These are phyloP conservation scores for Corylus americana DNA, from an alignment of 306 rosid species.

Conservation along the genomic window DNA sequence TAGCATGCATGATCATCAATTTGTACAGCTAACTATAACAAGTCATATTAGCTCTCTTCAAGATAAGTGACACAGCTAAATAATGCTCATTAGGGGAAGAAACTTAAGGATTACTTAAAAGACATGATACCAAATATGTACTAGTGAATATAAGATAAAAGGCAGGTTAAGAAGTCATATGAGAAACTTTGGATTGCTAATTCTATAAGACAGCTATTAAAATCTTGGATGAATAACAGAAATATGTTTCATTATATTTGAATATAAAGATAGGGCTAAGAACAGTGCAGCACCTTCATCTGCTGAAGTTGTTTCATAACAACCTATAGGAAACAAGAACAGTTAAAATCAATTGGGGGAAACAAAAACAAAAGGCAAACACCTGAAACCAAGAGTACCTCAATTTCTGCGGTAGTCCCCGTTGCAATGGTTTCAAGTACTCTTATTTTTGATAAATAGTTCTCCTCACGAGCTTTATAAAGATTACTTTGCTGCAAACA, in stretches of 20 bases:
- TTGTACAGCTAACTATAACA: background rate
- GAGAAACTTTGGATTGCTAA: background rate
- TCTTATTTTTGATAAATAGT: slow-evolving; percentile 65
- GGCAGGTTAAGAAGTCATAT: background rate
- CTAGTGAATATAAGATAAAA: background rate
- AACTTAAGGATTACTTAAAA: background rate
- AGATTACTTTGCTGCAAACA: slow-evolving; percentile 69
- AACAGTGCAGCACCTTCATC: slow-evolving; percentile 63
- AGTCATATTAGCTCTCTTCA: background rate
- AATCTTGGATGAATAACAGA: slow-evolving; percentile 11
- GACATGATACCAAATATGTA: background rate
- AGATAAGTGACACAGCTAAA: background rate
- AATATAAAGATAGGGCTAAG: slow-evolving; percentile 27
- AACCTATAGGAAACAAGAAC: slow-evolving; percentile 50
- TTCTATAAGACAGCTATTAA: background rate
- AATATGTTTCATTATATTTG: slow-evolving; percentile 18
- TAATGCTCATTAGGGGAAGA: background rate
- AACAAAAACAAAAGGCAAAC: slow-evolving; percentile 17
- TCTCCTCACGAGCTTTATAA: slow-evolving; percentile 81
- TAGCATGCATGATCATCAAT: background rate
- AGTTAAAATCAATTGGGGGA: slow-evolving; percentile 25
- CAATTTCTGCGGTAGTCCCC: slow-evolving; percentile 76
- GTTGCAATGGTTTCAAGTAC: slow-evolving; percentile 80
- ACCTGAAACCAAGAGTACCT: slow-evolving; percentile 51
- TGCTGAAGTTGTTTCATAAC: slow-evolving; percentile 70